Base-by-base conservation (phyloP, 2,329 filamentous ascomycete species). In the Aspergillus sp. region DNA sequence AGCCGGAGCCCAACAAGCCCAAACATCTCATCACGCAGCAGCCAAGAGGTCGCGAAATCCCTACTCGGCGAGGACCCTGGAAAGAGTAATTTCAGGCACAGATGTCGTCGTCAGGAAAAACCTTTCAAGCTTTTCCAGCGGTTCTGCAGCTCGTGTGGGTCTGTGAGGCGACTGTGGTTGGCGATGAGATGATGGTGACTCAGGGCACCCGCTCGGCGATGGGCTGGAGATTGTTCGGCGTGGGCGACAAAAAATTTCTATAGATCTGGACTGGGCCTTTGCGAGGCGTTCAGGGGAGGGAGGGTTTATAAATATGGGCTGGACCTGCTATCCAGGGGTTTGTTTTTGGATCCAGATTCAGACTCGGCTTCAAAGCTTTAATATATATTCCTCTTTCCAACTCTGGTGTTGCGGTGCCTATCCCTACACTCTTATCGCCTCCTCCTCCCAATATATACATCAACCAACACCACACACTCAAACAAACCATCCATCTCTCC, bases 261-360 rank as follows among this genome's bases (percentile, higher is more conserved):
- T 30, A 15, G 6, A 6, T 54, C 34, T 28, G 25, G 25, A 7
- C 19, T 19, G 19, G 31, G 31, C 31, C 31, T 38, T 38, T 8
- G 7, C 31, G 31, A 38, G 31, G 15, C 31, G 15, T 38, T 34
- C 31, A 13, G 9, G 15, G 7, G 5, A 8, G 9, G 31, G 30
- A 38, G 7, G 31, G 9, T 38, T 17, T 55, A 56, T 56, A 56
- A 48, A 46, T 48, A 56, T 54, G 53, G 34, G 17, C 11, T 45
- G 7, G 1, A 15, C 11, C 34, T 41, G 11, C 34, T 3, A 41
- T 41, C 34, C 34, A 41, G 34, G 34, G 34, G 5, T 13, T 41
- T 41, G 34, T 41, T 15, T 41, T 41, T 41, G 34, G 34, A 41
- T 41, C 6, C 25, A 28, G 15, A 41, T 41, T 41, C 34, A 41